phyloP scores from a whole-genome alignment of 2,329 filamentous ascomycete species.

The Fusarium nurragi region DNA sequence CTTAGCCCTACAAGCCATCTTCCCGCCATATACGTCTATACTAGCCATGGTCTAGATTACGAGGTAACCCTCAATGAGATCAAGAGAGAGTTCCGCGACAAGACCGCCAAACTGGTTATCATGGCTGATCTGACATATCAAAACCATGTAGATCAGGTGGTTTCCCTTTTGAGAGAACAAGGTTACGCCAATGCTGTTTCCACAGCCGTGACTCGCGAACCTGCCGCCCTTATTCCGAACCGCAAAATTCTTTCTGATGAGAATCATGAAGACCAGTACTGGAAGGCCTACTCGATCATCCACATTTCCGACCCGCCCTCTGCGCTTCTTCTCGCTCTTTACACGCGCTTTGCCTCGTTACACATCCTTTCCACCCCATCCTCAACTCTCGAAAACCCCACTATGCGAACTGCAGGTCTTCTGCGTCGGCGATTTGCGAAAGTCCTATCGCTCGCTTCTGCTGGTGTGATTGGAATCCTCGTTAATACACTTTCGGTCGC shows the following conservation, averaged over 20 bases:
- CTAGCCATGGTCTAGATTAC: constrained; percentile 73
- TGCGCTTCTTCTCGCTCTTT: constrained; percentile 85
- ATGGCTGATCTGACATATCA: constrained; percentile 92
- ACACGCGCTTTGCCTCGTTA: constrained; percentile 80
- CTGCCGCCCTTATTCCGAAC: constrained; percentile 84
- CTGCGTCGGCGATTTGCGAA: constrained; percentile 90
- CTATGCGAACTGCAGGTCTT: constrained; percentile 59
- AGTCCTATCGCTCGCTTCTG: constrained; percentile 80
- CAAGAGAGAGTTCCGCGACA: constrained; percentile 72
- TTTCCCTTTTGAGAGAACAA: constrained; percentile 59
- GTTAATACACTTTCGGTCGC: constrained; percentile 94
- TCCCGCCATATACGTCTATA: constrained; percentile 92
- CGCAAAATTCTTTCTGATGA: constrained; percentile 68
- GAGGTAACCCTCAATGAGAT: constrained; percentile 69
- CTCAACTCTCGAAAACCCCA: constrained; percentile 59
- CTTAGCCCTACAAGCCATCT: constrained; percentile 88
- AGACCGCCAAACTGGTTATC: constrained; percentile 72
- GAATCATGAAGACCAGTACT: constrained; percentile 52
- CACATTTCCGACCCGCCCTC: constrained; percentile 84
- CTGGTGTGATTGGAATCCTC: constrained; percentile 88
- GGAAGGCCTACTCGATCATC: constrained; percentile 79
- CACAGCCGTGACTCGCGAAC: constrained; percentile 80
- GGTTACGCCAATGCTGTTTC: constrained; percentile 78
- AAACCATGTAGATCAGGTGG: constrained; percentile 72
- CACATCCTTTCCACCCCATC: constrained; percentile 79